phyloP scores from a whole-genome alignment of 1,284 basidiomycete species.

The Fomitiporia mediterranea region DNA sequence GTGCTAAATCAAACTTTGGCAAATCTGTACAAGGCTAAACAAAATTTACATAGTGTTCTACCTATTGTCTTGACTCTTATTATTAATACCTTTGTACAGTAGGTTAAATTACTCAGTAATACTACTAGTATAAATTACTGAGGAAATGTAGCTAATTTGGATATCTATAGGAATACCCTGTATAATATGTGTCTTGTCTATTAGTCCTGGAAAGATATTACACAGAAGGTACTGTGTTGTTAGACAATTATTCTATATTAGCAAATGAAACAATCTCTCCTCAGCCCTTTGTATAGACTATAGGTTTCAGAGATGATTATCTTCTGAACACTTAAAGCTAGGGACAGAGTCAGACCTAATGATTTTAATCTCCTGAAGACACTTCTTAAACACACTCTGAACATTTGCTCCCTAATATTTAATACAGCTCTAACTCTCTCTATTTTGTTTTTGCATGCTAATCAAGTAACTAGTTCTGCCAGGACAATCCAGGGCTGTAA shows the following conservation, averaged over 20 bases:
- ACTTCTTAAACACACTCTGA: too few relatives aligned
- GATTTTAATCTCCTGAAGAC: background rate
- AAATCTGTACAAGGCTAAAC: too few relatives aligned
- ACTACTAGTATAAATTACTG: background rate
- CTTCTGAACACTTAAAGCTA: background rate
- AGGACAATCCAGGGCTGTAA: too few relatives aligned
- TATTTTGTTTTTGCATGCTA: too few relatives aligned
- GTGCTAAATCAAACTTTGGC: too few relatives aligned
- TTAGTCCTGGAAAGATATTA: background rate
- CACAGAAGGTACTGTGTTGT: background rate
- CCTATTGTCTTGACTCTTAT: background rate
- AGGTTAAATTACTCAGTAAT: background rate
- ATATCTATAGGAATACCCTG: background rate
- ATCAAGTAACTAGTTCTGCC: too few relatives aligned
- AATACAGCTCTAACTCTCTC: too few relatives aligned
- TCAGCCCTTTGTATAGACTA: background rate
- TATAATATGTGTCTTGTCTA: background rate
- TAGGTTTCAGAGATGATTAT: constrained; percentile 1
- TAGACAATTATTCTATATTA: background rate
- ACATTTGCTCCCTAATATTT: too few relatives aligned
- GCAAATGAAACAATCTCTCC: background rate
- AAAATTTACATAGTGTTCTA: too few relatives aligned
- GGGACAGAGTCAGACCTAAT: background rate
- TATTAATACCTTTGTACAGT: background rate
- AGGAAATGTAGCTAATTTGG: background rate